Conservation (phyloP, 805 yeast species). For the Lipomyces yamadae region DNA sequence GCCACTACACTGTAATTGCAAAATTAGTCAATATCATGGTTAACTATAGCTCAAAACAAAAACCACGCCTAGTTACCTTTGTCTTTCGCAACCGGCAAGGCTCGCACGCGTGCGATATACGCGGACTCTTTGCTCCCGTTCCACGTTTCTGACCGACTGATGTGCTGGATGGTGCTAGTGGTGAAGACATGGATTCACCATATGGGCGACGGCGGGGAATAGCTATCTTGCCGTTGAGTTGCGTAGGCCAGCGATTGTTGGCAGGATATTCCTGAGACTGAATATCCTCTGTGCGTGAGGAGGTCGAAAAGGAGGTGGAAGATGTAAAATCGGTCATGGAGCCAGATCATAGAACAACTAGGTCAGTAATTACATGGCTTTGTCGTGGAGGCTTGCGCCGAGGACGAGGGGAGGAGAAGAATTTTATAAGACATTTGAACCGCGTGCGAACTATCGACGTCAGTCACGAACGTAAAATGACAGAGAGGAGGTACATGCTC, state of each 20-base stretch:
- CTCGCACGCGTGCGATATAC: conserved; percentile 33
- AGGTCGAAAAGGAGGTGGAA: background rate
- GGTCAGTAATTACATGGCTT: too few species aligned
- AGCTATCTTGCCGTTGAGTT: background rate
- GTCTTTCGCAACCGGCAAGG: conserved; percentile 31
- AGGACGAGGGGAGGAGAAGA: too few species aligned
- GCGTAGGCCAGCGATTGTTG: background rate
- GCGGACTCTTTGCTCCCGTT: conserved; percentile 10
- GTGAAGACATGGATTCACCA: background rate
- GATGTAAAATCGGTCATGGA: background rate
- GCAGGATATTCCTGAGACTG: background rate
- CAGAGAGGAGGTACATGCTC: too few species aligned
- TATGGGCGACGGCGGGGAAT: background rate
- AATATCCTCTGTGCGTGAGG: background rate
- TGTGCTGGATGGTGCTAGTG: background rate
- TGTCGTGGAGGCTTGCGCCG: too few species aligned
- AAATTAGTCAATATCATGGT: background rate
- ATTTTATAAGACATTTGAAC: too few species aligned
- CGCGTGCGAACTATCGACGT: too few species aligned
- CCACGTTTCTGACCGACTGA: background rate
- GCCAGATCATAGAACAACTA: background rate
- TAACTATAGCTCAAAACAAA: background rate
- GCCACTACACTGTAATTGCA: conserved; percentile 27
- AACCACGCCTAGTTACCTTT: conserved; percentile 7
- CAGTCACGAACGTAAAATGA: too few species aligned